phyloP scores from a whole-genome alignment of 768 basidiomycete genomes.

The Mycena kentingensis region DNA sequence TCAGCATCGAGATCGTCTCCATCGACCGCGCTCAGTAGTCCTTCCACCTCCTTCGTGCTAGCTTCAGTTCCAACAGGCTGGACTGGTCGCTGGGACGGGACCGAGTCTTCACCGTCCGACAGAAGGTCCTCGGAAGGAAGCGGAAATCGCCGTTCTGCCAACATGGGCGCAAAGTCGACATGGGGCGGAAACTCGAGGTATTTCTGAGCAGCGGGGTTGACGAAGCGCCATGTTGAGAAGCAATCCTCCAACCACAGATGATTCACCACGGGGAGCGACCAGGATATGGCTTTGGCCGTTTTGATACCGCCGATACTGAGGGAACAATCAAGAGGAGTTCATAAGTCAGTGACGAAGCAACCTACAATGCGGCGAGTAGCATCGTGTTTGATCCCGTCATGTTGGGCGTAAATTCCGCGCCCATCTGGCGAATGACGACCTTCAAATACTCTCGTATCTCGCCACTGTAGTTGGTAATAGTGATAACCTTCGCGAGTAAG shows the following conservation, averaged over 20 bases:
- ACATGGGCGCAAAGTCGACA: slow-evolving; percentile 57
- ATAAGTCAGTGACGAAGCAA: slow-evolving; percentile 17
- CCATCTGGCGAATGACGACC: slow-evolving; percentile 74
- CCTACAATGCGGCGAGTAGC: slow-evolving; percentile 83
- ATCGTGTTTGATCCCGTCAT: slow-evolving; percentile 79
- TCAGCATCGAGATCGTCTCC: slow-evolving; percentile 15
- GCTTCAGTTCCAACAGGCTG: slow-evolving; percentile 31
- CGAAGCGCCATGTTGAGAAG: slow-evolving; percentile 73
- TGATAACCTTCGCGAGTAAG: slow-evolving; percentile 58
- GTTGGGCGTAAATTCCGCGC: slow-evolving; percentile 78
- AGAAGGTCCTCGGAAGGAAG: slow-evolving; percentile 10
- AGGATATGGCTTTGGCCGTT: slow-evolving; percentile 69
- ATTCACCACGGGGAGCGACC: slow-evolving; percentile 87
- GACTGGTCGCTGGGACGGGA: slow-evolving; percentile 1
- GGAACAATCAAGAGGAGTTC: slow-evolving; percentile 1
- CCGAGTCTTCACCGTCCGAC: slow-evolving; percentile 22
- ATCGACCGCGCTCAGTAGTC: slow-evolving; percentile 17
- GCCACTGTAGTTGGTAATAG: slow-evolving; percentile 88
- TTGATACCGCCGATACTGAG: slow-evolving; percentile 54
- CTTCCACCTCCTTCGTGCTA: slow-evolving; percentile 35
- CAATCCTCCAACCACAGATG: slow-evolving; percentile 93
- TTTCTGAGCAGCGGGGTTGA: slow-evolving; percentile 63
- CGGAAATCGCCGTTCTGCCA: slow-evolving; percentile 45
- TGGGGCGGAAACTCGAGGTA: slow-evolving; percentile 72
- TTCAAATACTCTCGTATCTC: slow-evolving; percentile 87